Conservation (phyloP, 805 yeast genomes). For the Myxozyma udenii region DNA sequence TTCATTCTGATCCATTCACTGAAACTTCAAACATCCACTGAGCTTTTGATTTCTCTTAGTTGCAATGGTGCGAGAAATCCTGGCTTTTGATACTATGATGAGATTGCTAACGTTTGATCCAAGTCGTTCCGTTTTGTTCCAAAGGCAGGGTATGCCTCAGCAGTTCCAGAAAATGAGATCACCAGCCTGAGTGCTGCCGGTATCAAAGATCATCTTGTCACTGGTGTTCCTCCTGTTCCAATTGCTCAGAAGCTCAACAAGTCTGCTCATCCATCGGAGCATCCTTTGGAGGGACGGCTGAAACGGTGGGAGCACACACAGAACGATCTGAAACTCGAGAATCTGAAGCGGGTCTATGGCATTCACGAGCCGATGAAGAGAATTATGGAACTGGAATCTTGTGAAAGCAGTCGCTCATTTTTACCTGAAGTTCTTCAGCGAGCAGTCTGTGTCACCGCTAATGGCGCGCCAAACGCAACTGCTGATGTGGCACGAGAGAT, state of each 20-base stretch:
- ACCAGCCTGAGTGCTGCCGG: slow-evolving; percentile 12
- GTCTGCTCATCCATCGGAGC: no score
- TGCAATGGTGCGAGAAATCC: background rate
- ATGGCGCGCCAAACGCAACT: slow-evolving; percentile 47
- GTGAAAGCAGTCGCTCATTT: slow-evolving; percentile 15
- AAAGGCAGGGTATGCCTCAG: slow-evolving; percentile 7
- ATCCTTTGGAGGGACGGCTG: slow-evolving; percentile 79
- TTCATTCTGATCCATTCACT: no score
- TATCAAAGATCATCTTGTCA: slow-evolving; percentile 16
- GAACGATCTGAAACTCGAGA: slow-evolving; percentile 65
- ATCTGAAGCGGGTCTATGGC: slow-evolving; percentile 80
- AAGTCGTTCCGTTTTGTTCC: slow-evolving; percentile 24
- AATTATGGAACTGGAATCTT: slow-evolving; percentile 76
- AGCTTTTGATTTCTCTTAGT: background rate
- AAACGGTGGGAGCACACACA: slow-evolving; percentile 78
- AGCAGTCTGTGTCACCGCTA: slow-evolving; percentile 37
- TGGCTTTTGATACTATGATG: background rate
- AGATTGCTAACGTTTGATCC: background rate
- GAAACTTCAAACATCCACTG: no score
- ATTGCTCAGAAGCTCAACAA: slow-evolving; percentile 44
- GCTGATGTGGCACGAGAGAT: slow-evolving; percentile 70
- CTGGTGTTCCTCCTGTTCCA: slow-evolving; percentile 20
- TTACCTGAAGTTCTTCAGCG: slow-evolving; percentile 27
- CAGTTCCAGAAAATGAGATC: slow-evolving; percentile 18
- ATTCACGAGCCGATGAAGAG: slow-evolving; percentile 91